These are phyloP conservation scores for Alternaria sp. DNA, from an alignment of 2,329 filamentous ascomycete genomes.

Conservation along the genomic window DNA sequence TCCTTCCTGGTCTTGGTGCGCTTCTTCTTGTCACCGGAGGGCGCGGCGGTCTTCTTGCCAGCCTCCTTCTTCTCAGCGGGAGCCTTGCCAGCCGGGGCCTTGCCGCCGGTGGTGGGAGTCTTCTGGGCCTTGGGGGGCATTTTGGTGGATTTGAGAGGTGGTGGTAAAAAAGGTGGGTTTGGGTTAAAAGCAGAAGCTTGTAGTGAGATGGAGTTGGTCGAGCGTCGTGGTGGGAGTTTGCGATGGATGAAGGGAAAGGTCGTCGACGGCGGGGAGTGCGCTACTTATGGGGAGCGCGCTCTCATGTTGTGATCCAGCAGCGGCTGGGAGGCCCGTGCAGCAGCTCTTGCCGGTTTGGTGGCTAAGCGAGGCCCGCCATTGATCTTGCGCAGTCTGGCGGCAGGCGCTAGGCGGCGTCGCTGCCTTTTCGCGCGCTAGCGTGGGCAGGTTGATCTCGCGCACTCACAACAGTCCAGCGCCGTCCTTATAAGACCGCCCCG, in stretches of 20 bases:
- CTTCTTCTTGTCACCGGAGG: conserved; percentile 99
- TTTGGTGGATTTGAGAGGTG: conserved; percentile 51
- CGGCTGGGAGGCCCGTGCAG: conserved; percentile 41
- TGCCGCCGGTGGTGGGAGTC: conserved; percentile 92
- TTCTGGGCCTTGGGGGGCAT: conserved; percentile 99
- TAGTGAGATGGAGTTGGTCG: conserved; percentile 31
- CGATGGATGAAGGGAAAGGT: conserved; percentile 50
- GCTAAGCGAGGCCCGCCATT: conserved; percentile 34
- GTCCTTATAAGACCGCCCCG: conserved; percentile 50
- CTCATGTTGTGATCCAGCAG: conserved; percentile 50
- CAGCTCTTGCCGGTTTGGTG: conserved; percentile 30
- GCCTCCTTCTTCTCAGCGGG: conserved; percentile 99
- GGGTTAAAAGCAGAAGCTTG: conserved; percentile 15
- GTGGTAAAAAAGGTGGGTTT: conserved; percentile 15
- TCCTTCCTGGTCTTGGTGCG: conserved; percentile 99
- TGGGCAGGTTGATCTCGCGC: conserved; percentile 49
- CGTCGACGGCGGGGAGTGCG: conserved; percentile 51
- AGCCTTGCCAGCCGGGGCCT: conserved; percentile 81
- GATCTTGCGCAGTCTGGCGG: conserved; percentile 27
- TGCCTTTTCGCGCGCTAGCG: conserved; percentile 39
- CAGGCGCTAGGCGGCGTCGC: conserved; percentile 23
- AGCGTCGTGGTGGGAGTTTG: conserved; percentile 44
- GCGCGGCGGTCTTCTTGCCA: conserved; percentile 96
- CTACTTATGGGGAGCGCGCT: conserved; percentile 51
- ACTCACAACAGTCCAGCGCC: conserved; percentile 46